A percentile compares a stretch with the other conserved stretches of the same genome.
These are phyloP conservation scores for Angomonas deanei DNA, from an alignment of 208 protist genomes.

Conservation along the genomic window DNA sequence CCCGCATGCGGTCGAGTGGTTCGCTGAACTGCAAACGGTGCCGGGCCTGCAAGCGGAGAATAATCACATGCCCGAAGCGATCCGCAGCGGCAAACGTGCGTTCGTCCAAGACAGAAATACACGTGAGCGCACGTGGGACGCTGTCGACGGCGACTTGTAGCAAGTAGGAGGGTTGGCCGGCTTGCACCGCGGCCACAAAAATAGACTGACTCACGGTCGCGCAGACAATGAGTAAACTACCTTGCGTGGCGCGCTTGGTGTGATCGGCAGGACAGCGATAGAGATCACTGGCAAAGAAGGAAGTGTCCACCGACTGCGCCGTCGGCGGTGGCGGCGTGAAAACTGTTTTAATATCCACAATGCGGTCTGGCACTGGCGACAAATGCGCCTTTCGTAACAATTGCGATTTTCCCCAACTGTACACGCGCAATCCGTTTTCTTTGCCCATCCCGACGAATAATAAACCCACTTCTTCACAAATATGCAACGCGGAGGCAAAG, in stretches of 20 bases:
- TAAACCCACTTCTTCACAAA: slow-evolving; percentile 69
- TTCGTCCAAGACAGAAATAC: slow-evolving; percentile 52
- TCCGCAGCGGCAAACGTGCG: slow-evolving; percentile 66
- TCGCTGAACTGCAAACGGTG: slow-evolving; percentile 59
- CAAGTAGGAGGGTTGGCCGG: slow-evolving; percentile 53
- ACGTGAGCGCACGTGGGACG: slow-evolving; percentile 60
- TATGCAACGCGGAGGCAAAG: slow-evolving; percentile 64
- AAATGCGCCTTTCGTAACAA: slow-evolving; percentile 65
- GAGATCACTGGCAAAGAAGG: slow-evolving; percentile 30
- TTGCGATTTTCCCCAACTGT: slow-evolving; percentile 56
- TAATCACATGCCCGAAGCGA: slow-evolving; percentile 59
- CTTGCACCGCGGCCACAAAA: slow-evolving; percentile 59
- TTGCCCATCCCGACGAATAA: slow-evolving; percentile 69
- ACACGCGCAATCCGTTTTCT: slow-evolving; percentile 67
- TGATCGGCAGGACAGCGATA: slow-evolving; percentile 43
- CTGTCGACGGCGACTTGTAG: slow-evolving; percentile 53
- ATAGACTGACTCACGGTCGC: slow-evolving; percentile 63
- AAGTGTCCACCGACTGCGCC: slow-evolving; percentile 7
- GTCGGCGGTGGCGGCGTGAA: slow-evolving; percentile 50
- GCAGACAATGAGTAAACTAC: slow-evolving; percentile 73
- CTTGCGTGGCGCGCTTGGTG: slow-evolving; percentile 22
- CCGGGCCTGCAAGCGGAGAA: slow-evolving; percentile 49
- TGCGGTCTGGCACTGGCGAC: slow-evolving; percentile 51
- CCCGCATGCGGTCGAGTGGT: slow-evolving; percentile 40
- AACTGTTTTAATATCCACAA: slow-evolving; percentile 70